These are phyloP conservation scores for Xylariaceae sp. DNA, from an alignment of 2,329 filamentous ascomycete genomes.

Conservation along the genomic window DNA sequence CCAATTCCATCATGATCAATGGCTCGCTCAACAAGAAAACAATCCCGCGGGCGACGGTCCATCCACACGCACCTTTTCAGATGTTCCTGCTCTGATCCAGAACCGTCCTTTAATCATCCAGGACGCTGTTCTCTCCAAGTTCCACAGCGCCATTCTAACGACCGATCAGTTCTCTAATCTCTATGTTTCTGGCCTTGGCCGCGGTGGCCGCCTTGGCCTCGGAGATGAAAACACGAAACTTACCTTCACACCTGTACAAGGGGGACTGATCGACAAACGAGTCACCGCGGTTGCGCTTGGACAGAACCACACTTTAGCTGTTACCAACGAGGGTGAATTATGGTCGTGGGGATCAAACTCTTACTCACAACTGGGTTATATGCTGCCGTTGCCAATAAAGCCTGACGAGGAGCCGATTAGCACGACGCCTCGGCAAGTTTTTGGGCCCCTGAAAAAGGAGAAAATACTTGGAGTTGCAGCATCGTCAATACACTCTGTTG, in stretches of 20 bases:
- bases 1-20: slow-evolving; percentile 65
- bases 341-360: slow-evolving; percentile 93
- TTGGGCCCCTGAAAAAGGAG: slow-evolving; percentile 86
- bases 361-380: slow-evolving; percentile 80
- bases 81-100: slow-evolving; percentile 67
- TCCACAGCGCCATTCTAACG: slow-evolving; percentile 85
- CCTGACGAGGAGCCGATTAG: slow-evolving; percentile 82
- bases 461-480: slow-evolving; percentile 75
- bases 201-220: slow-evolving; percentile 80
- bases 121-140: slow-evolving; percentile 81
- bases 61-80: slow-evolving; percentile 34
- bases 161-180: slow-evolving; percentile 83
- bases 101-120: slow-evolving; percentile 70
- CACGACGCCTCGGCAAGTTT: slow-evolving; percentile 77
- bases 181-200: slow-evolving; percentile 87
- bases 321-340: slow-evolving; percentile 81
- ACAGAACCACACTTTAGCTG: slow-evolving; percentile 82
- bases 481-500: slow-evolving; percentile 86
- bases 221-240: slow-evolving; percentile 89
- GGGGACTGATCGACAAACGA: slow-evolving; percentile 67
- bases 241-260: slow-evolving; percentile 75
- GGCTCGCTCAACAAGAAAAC: slow-evolving; percentile 45
- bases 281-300: slow-evolving; percentile 76
- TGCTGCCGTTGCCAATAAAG: slow-evolving; percentile 59
- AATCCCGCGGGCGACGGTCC: slow-evolving; percentile 29